Evolutionary conservation across 371 early-diverging fungal genomes (phyloP).

Genomic region (Nematocida sp.): DNA sequence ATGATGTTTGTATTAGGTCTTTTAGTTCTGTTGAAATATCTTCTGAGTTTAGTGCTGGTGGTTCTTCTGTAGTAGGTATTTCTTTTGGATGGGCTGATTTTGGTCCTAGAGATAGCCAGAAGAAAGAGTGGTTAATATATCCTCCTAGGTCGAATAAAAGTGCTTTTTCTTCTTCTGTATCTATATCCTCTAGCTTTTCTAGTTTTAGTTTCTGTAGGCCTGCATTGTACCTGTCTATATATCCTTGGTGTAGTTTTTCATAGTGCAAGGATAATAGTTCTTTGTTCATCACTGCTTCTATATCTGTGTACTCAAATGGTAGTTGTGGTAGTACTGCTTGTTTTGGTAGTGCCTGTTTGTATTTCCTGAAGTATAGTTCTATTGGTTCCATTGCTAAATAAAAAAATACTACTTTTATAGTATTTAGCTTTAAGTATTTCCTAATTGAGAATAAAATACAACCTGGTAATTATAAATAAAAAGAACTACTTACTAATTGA

Average conservation of each 20-base stretch:
- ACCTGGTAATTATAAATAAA: too few relatives aligned
- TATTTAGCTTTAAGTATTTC: neutral
- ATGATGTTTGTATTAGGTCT: too few relatives aligned
- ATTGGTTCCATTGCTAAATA: neutral
- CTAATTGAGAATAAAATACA: too few relatives aligned
- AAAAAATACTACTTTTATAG: neutral
- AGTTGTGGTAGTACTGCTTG: neutral
- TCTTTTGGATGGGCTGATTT: neutral
- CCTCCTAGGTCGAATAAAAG: slow-evolving; percentile 41
- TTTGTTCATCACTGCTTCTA: neutral
- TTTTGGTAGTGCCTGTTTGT: slow-evolving; percentile 1
- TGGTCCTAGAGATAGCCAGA: slow-evolving; percentile 26
- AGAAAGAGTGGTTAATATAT: slow-evolving; percentile 37
- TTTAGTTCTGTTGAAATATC: too few relatives aligned
- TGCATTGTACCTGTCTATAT: slow-evolving; percentile 44
- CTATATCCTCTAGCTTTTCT: neutral
- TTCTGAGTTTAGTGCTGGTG: too few relatives aligned
- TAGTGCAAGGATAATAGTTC: slow-evolving; percentile 36
- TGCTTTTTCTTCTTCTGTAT: slow-evolving; percentile 5
- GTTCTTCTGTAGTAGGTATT: too few relatives aligned
- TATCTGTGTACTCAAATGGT: slow-evolving; percentile 6
- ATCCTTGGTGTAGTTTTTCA: slow-evolving; percentile 38
- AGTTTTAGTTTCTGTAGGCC: neutral
- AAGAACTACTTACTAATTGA: too few relatives aligned
- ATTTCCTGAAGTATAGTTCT: slow-evolving; percentile 1